phyloP scores from a whole-genome alignment of 2,329 filamentous ascomycete genomes.

The Xylaria arbuscula region DNA sequence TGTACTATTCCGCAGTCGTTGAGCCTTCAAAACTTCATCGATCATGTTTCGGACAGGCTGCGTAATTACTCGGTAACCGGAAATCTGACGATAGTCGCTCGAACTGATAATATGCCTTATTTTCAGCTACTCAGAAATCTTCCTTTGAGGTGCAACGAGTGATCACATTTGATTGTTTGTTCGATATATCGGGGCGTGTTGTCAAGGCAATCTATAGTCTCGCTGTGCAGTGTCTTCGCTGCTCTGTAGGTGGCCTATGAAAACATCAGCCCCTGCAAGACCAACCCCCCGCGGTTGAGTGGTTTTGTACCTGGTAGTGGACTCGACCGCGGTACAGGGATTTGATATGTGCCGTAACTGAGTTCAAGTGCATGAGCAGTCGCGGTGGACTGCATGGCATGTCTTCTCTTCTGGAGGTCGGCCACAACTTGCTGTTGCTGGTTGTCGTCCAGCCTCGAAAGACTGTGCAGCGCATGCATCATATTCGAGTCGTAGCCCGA shows the following conservation, averaged over 20 bases:
- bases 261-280: constrained; percentile 13
- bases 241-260: constrained; percentile 5
- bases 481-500: constrained; percentile 38
- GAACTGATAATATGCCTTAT: neutral
- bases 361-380: constrained; percentile 38
- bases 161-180: neutral
- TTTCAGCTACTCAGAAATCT: neutral
- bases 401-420: constrained; percentile 42
- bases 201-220: constrained; percentile 24
- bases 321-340: constrained; percentile 35
- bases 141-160: neutral
- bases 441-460: constrained; percentile 40
- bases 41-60: neutral
- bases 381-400: constrained; percentile 29
- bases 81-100: neutral
- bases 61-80: neutral
- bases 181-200: constrained; percentile 6
- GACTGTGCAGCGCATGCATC: constrained; percentile 42
- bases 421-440: constrained; percentile 45
- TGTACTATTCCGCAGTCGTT: neutral
- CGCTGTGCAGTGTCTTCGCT: constrained; percentile 23
- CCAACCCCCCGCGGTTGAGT: constrained; percentile 3
- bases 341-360: constrained; percentile 28
- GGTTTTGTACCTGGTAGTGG: constrained; percentile 32
- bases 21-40: neutral